Evolutionary conservation across 345 rosid species (phyloP).

Genomic region (Eucalyptus polybractea): DNA sequence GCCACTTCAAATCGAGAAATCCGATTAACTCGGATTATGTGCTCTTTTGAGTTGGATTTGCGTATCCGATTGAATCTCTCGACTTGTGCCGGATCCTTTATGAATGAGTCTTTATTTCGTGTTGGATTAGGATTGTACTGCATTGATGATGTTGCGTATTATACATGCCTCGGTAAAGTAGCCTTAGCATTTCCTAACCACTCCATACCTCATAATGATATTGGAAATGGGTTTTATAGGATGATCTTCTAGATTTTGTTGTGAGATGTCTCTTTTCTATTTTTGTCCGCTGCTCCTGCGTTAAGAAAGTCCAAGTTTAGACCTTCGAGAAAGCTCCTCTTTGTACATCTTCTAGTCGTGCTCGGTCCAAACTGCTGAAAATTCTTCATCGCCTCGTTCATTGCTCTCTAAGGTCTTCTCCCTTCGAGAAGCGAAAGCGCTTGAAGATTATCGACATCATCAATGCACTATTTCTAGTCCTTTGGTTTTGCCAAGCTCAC

Average conservation of each 20-base stretch:
- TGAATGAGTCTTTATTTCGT: no score
- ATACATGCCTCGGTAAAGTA: accelerated
- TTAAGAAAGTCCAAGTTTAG: background rate
- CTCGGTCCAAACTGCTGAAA: background rate
- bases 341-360: background rate
- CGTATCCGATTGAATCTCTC: no score
- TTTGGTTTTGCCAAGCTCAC: background rate
- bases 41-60: background rate
- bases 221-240: background rate
- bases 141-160: no score
- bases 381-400: background rate
- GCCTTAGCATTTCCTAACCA: background rate
- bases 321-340: background rate
- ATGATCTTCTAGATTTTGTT: background rate
- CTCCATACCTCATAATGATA: accelerated
- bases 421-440: background rate
- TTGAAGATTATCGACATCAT: background rate
- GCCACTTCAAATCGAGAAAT: background rate
- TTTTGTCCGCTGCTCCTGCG: background rate
- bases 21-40: no score
- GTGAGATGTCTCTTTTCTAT: background rate
- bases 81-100: accelerated
- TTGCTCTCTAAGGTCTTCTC: background rate
- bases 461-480: background rate
- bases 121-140: accelerated